Evolutionary conservation across 768 basidiomycete species (phyloP).

Genomic region (Pholiota molesta): DNA sequence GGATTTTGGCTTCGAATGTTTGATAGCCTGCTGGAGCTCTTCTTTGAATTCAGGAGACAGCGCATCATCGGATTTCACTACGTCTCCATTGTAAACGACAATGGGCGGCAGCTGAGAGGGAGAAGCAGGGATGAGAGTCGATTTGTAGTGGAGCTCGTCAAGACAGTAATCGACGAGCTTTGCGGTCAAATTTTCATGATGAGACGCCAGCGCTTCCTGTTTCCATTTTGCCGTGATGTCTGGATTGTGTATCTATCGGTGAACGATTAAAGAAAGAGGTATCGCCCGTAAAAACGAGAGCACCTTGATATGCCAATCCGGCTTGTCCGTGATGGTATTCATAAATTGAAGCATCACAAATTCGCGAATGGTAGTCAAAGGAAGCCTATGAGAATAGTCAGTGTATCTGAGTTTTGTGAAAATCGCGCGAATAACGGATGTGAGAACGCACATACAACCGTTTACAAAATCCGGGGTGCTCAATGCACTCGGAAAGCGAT

Average conservation of each 20-base stretch:
- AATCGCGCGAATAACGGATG: not conserved
- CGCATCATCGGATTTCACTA: slow-evolving; percentile 36
- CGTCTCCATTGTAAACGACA: slow-evolving; percentile 28
- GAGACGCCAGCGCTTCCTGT: slow-evolving; percentile 20
- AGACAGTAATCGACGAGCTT: slow-evolving; percentile 31
- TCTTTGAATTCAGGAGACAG: slow-evolving; percentile 26
- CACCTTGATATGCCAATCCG: slow-evolving; percentile 36
- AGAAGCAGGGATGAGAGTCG: slow-evolving; percentile 9
- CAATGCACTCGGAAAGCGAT: slow-evolving; percentile 23
- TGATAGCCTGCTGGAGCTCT: slow-evolving; percentile 16
- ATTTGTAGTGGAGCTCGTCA: slow-evolving; percentile 29
- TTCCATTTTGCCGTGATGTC: slow-evolving; percentile 30
- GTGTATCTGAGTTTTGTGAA: not conserved
- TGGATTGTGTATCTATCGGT: slow-evolving; percentile 24
- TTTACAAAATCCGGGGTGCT: not conserved
- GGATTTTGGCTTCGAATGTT: slow-evolving; percentile 36
- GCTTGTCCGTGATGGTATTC: slow-evolving; percentile 39
- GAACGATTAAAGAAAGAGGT: not conserved
- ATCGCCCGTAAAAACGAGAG: not conserved
- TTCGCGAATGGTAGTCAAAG: slow-evolving; percentile 31
- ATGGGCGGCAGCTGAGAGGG: slow-evolving; percentile 16
- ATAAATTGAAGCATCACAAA: slow-evolving; percentile 37
- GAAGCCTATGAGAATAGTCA: slow-evolving; percentile 14
- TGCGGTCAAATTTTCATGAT: slow-evolving; percentile 21
- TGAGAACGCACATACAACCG: slow-evolving; percentile 10